phyloP scores from a whole-genome alignment of 108 stramenopile genomes.

The Nitzschia putrida region DNA sequence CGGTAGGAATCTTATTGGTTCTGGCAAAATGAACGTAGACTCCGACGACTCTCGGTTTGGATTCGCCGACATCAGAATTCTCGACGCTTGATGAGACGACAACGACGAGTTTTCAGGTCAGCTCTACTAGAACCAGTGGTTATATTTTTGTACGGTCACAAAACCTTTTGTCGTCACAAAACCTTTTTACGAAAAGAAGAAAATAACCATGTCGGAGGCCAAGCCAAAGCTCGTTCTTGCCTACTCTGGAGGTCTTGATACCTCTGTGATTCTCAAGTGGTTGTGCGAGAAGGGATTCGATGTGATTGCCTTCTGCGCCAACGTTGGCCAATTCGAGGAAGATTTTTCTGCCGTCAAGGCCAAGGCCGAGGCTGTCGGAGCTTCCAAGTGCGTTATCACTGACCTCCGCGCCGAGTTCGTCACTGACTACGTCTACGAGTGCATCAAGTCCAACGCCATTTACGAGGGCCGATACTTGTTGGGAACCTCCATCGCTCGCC shows the following conservation, averaged over 20 bases:
- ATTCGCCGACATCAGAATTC: too few species aligned
- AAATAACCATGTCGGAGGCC: slow-evolving; percentile 43
- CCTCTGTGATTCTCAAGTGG: slow-evolving; percentile 98
- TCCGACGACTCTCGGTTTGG: too few species aligned
- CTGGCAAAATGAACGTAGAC: too few species aligned
- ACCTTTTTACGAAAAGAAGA: too few species aligned
- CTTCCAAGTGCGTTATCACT: slow-evolving; percentile 85
- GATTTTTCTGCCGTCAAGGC: slow-evolving; percentile 85
- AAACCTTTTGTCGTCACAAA: not conserved
- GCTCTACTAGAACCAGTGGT: too few species aligned
- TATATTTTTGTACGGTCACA: too few species aligned
- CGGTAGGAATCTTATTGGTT: too few species aligned
- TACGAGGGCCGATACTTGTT: slow-evolving; percentile 94
- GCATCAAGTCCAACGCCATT: slow-evolving; percentile 93
- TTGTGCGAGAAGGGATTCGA: slow-evolving; percentile 97
- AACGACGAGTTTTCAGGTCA: too few species aligned
- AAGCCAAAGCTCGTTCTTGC: slow-evolving; percentile 93
- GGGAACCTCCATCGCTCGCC: slow-evolving; percentile 96
- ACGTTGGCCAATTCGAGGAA: slow-evolving; percentile 91
- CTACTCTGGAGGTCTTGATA: slow-evolving; percentile 98
- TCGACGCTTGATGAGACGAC: too few species aligned
- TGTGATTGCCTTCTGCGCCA: slow-evolving; percentile 96
- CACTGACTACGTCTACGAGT: slow-evolving; percentile 92
- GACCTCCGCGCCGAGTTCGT: slow-evolving; percentile 97
- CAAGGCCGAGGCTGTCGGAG: slow-evolving; percentile 87